phyloP scores from a whole-genome alignment of 2,329 filamentous ascomycete species.

The Colletotrichum graminicola region DNA sequence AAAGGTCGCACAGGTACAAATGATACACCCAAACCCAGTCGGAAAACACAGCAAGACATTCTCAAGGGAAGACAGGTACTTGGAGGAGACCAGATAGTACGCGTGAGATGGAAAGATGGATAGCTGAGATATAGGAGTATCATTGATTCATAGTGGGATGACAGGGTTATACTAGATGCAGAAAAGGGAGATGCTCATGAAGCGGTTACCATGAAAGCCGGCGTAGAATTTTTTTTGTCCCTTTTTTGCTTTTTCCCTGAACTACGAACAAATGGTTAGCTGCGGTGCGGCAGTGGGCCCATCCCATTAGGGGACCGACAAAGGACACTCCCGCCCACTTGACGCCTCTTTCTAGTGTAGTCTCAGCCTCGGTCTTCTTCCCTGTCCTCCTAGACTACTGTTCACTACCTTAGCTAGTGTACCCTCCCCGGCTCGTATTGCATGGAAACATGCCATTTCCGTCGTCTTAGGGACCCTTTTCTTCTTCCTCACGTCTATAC shows the following conservation, averaged over 20 bases:
- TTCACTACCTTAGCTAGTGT: background rate
- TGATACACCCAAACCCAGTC: background rate
- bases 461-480: slow-evolving; percentile 16
- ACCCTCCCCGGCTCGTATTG: background rate
- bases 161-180: background rate
- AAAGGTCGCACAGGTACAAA: background rate
- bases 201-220: background rate
- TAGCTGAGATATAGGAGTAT: background rate
- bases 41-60: background rate
- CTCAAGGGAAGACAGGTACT: background rate
- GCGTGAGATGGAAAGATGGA: background rate
- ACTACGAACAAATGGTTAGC: slow-evolving; percentile 2
- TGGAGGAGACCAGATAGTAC: background rate
- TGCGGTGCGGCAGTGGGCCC: background rate
- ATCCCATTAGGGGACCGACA: slow-evolving; percentile 10
- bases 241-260: slow-evolving; percentile 7
- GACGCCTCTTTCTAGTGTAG: background rate
- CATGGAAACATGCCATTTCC: background rate
- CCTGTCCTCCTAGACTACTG: background rate
- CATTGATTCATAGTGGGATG: background rate
- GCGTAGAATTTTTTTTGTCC: background rate
- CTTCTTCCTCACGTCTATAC: background rate
- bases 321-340: background rate
- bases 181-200: background rate
- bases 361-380: background rate